Evolutionary conservation across 176 grass and related monocot genomes (phyloP).

Genomic region (Poa annua): DNA sequence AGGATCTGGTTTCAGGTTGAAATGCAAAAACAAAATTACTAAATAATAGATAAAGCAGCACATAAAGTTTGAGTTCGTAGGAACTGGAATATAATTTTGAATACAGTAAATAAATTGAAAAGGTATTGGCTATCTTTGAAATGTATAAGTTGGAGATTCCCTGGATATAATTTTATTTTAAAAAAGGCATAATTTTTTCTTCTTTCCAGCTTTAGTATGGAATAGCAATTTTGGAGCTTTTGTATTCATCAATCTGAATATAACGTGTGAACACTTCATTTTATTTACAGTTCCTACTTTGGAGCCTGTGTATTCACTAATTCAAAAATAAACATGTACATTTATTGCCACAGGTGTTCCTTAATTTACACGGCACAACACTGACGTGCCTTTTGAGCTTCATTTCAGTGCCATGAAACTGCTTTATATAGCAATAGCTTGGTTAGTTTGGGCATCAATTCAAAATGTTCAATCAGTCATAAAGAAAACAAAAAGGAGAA

Average conservation of each 20-base stretch:
- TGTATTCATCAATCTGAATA: not conserved
- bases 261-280: not conserved
- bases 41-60: not conserved
- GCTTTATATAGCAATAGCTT: constrained; percentile 26
- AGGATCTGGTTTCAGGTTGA: not conserved
- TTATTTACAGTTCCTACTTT: not conserved
- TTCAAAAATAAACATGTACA: constrained; percentile 17
- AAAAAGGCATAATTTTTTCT: constrained; percentile 1
- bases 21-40: constrained; percentile 10
- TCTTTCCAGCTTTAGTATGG: constrained; percentile 24
- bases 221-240: not conserved
- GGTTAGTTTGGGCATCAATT: not conserved
- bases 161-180: not conserved
- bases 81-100: not conserved
- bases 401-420: not conserved
- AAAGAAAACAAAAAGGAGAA: constrained; percentile 1
- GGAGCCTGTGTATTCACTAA: not conserved
- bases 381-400: not conserved
- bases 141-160: constrained; percentile 24
- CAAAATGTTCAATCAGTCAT: not conserved
- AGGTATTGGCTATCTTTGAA: not conserved
- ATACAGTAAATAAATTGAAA: constrained; percentile 22
- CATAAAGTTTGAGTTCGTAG: not conserved
- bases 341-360: not conserved
- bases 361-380: not conserved